phyloP scores from a whole-genome alignment of 352 stramenopile species.

The Blastocystis sp. region DNA sequence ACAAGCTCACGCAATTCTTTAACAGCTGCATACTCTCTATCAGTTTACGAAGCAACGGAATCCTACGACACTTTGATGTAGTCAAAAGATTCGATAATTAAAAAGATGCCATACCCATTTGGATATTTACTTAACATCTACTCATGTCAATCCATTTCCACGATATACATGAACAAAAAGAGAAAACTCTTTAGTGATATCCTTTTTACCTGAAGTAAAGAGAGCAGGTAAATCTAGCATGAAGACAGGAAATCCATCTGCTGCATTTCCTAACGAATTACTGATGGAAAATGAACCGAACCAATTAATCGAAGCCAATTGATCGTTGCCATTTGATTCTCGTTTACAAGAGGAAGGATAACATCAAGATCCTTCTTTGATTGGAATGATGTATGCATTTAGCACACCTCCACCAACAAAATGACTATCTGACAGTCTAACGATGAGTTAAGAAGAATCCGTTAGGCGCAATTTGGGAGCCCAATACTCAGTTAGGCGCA shows the following conservation, averaged over 20 bases:
- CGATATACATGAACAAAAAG: not conserved
- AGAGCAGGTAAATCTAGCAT: not conserved
- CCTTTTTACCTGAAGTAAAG: not conserved
- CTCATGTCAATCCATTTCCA: not conserved
- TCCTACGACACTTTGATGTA: not conserved
- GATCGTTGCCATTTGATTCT: not conserved
- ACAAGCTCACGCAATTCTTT: not conserved
- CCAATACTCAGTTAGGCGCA: not conserved
- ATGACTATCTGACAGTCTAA: not conserved
- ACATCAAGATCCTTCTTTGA: not conserved
- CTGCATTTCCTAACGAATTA: not conserved
- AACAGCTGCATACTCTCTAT: not conserved
- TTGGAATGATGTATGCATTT: not conserved
- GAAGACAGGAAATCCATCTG: not conserved
- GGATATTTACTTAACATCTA: not conserved
- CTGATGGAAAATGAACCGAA: not conserved
- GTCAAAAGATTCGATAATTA: not conserved
- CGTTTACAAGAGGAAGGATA: not conserved
- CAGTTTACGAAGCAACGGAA: not conserved
- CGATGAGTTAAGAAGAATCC: not conserved
- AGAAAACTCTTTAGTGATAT: not conserved
- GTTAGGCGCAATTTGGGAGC: too few relatives aligned
- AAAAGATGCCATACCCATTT: not conserved
- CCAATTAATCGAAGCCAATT: not conserved
- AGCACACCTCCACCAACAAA: not conserved